Percentiles rank a stretch among this genome's conserved stretches.
Conservation (phyloP, 331 rosid genomes). For the Malus hybrid region DNA sequence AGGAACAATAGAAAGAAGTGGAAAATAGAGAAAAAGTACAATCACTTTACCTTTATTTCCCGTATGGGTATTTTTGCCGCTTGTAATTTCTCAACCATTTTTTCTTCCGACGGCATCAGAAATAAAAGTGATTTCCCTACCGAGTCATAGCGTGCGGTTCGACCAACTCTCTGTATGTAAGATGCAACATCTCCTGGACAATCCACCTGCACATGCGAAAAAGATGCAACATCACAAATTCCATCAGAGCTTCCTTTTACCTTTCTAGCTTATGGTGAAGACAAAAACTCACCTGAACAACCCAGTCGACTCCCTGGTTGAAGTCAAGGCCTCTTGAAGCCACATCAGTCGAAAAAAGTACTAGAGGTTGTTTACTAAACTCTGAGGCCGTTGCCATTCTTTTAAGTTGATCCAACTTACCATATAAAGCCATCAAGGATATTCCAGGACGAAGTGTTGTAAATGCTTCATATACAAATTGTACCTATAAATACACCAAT, state of each 20-base stretch:
- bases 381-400: constrained; percentile 69
- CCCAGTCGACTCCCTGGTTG: constrained; percentile 91
- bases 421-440: constrained; percentile 82
- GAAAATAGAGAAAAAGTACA: no score
- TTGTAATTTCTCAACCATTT: constrained; percentile 66
- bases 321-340: constrained; percentile 97
- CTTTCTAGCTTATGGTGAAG: no score
- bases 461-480: constrained; percentile 73
- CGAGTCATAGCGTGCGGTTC: constrained; percentile 82
- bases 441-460: constrained; percentile 89
- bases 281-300: constrained; percentile 60
- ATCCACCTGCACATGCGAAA: constrained; percentile 46
- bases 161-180: constrained; percentile 94
- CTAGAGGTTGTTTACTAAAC: constrained; percentile 74
- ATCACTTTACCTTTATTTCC: no score
- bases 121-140: constrained; percentile 73
- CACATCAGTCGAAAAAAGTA: constrained; percentile 85
- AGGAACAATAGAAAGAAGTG: not conserved
- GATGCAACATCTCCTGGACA: constrained; percentile 86
- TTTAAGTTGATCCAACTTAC: constrained; percentile 77
- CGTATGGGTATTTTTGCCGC: constrained; percentile 58
- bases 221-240: no score
- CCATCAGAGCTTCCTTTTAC: no score
- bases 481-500: constrained; percentile 39
- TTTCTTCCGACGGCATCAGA: constrained; percentile 67